Base-by-base conservation (phyloP, 306 rosid genomes). In the Trifolium dubium region DNA sequence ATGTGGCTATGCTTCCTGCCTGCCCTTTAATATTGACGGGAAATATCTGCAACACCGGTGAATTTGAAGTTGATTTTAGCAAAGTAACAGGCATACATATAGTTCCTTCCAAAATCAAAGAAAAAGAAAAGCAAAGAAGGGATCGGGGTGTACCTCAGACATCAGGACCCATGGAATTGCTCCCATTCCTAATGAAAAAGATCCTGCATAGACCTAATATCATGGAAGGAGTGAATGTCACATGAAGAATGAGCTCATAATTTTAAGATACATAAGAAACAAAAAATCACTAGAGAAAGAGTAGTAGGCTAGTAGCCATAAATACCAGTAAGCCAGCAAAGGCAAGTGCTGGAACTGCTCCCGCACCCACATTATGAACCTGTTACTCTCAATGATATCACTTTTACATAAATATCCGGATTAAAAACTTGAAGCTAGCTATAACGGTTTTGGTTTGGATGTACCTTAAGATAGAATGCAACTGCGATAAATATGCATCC, bases 151-250 rank as follows among this genome's bases (percentile, higher is more conserved):
- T 85, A 92, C 97, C 96, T 94, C 97, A 0, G 97, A 91, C 98
- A 94, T 94, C 46, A 94, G 83, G 71, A 94, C 88, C 98, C 97
- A 91, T 74, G 98, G 98, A 85, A 94, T 87, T 46, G 97, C 89
- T 69, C 97, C 98, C 97, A 91, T 91, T 82, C 98, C 98, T 17
- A 78, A 44, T 62, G 97, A 89, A 84, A 91, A 91, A 15, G 94
- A 72, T 82, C 81, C 94, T 72, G 85, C 82, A 59, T 88, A 89
- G 54, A 91, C 64, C 98, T 94, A 72, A 75, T 46, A 79, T 71
- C 81, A 77, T 63, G 46, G 17, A 14, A 37, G 23, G n/a, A 34
- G 66, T 54, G 60, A n/a, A 47, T 65, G 17, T 47, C 18, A 68
- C 8, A 53, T 59, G 62, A 41, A 37, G 53, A 41, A 63, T 75